Evolutionary conservation across 1,139 yeast genomes (phyloP).

Genomic region (Waltiozyma sp.): DNA sequence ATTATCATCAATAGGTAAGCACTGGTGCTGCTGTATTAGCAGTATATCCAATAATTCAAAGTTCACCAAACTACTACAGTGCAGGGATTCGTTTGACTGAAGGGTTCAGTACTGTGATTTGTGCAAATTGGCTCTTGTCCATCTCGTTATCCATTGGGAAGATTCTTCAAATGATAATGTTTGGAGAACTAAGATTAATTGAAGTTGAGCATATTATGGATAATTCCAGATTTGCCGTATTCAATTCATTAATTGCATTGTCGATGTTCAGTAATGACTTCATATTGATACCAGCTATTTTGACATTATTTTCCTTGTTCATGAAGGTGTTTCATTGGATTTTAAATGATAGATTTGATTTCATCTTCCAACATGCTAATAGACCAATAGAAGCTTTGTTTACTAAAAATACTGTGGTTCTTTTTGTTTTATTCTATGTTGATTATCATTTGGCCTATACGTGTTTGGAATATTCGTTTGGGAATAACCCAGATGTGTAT

Average conservation of each 20-base stretch:
- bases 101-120: conserved; percentile 28
- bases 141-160: conserved; percentile 21
- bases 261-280: conserved; percentile 51
- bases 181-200: conserved; percentile 65
- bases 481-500: conserved; percentile 40
- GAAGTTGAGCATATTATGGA: conserved; percentile 76
- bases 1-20: conserved; percentile 13
- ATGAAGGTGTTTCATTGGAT: conserved; percentile 70
- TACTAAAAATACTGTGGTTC: conserved; percentile 28
- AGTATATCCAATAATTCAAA: conserved; percentile 22
- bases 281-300: conserved; percentile 31
- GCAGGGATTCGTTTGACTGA: conserved; percentile 34
- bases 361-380: conserved; percentile 30
- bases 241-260: conserved; percentile 55
- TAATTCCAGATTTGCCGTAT: conserved; percentile 50
- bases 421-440: conserved; percentile 31
- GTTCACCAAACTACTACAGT: conserved; percentile 32
- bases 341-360: conserved; percentile 51
- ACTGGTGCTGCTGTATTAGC: conserved; percentile 22
- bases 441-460: conserved; percentile 45
- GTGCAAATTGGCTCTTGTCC: conserved; percentile 21
- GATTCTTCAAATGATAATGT: conserved; percentile 31
- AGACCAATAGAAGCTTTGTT: conserved; percentile 21
- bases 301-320: conserved; percentile 35
- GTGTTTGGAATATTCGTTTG: conserved; percentile 44